Conservation (phyloP, 202 grass and related monocot genomes). For the Saccharum hybrid region DNA sequence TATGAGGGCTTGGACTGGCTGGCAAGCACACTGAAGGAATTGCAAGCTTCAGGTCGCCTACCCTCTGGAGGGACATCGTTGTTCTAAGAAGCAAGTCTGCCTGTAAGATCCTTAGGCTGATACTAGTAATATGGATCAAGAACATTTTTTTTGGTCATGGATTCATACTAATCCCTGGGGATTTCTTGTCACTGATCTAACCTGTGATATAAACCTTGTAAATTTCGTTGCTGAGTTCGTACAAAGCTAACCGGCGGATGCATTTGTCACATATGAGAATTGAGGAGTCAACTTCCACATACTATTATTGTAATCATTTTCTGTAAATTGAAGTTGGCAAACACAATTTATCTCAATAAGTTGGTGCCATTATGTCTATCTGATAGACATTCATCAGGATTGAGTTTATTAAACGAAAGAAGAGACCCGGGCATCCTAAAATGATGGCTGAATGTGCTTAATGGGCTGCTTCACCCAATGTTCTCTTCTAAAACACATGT, state of each 20-base stretch:
- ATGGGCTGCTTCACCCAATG: background rate
- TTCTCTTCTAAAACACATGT: background rate
- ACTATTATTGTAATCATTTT: slow-evolving; percentile 31
- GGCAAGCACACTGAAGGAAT: slow-evolving; percentile 70
- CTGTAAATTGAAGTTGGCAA: slow-evolving; percentile 29
- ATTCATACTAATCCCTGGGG: background rate
- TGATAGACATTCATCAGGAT: background rate
- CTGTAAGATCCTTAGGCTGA: slow-evolving; percentile 14
- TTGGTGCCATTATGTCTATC: background rate
- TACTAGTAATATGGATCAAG: slow-evolving; percentile 25
- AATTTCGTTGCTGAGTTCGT: slow-evolving; percentile 34
- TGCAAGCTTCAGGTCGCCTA: slow-evolving; percentile 63
- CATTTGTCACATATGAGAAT: slow-evolving; percentile 7
- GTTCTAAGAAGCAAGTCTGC: slow-evolving; percentile 44
- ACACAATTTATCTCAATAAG: background rate
- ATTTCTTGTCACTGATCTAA: slow-evolving; percentile 38
- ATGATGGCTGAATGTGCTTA: background rate
- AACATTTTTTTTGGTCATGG: background rate
- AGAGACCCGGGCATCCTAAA: background rate
- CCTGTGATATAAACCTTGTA: slow-evolving; percentile 32
- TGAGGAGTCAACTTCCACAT: background rate
- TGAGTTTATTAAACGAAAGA: background rate
- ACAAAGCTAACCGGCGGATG: slow-evolving; percentile 31
- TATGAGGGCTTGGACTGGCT: slow-evolving; percentile 96
- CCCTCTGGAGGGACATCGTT: slow-evolving; percentile 50